These are phyloP conservation scores for Penicillium aurantiogriseum DNA, from an alignment of 2,329 filamentous ascomycete genomes.

Conservation along the genomic window DNA sequence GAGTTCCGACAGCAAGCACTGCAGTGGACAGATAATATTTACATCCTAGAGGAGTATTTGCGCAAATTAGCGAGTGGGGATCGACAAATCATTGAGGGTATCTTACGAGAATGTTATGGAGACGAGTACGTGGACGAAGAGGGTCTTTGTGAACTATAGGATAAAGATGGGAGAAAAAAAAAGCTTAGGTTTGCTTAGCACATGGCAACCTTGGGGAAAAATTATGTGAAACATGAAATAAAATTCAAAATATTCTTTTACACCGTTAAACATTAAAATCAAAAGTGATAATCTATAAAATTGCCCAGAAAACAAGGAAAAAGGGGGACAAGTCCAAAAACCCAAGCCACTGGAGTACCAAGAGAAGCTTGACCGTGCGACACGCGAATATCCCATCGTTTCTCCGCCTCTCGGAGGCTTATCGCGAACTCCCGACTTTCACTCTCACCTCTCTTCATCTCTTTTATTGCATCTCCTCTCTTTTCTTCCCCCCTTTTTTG, in stretches of 20 bases:
- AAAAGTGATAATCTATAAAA: conserved; percentile 12
- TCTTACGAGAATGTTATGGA: conserved; percentile 51
- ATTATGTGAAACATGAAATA: conserved; percentile 3
- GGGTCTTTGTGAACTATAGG: conserved; percentile 45
- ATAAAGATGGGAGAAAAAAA: background rate
- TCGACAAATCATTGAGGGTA: conserved; percentile 42
- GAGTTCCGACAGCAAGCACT: conserved; percentile 33
- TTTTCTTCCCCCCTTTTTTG: background rate
- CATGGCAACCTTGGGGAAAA: background rate
- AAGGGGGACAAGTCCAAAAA: background rate
- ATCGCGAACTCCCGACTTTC: conserved; percentile 22
- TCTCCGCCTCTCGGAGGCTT: conserved; percentile 27
- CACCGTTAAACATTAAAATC: too few species aligned
- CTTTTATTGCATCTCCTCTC: conserved; percentile 29
- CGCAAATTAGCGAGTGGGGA: conserved; percentile 42
- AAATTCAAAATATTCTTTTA: background rate
- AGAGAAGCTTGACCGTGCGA: conserved; percentile 37
- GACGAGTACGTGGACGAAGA: conserved; percentile 57
- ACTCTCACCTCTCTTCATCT: background rate
- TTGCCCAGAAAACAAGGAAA: conserved; percentile 12
- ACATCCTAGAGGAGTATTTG: conserved; percentile 44
- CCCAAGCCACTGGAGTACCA: conserved; percentile 21
- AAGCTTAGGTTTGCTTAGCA: conserved; percentile 15
- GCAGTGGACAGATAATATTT: conserved; percentile 48
- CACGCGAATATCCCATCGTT: conserved; percentile 27